Percentiles rank a stretch among this genome's conserved stretches.
These are phyloP conservation scores for Grammothele lineata DNA, from an alignment of 768 basidiomycete species.

Conservation along the genomic window DNA sequence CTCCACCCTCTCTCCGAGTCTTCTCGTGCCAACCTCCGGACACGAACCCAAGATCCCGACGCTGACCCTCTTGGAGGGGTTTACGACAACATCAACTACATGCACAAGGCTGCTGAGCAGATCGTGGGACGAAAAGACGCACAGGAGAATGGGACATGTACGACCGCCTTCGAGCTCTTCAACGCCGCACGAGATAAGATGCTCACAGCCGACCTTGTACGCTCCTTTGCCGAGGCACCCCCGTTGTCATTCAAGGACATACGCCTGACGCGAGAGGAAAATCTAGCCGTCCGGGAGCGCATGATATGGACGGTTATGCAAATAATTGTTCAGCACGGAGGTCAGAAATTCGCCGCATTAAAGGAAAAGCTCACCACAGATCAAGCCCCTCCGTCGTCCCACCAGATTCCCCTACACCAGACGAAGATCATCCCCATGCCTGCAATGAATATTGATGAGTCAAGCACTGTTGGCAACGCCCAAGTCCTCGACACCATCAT, in stretches of 20 bases:
- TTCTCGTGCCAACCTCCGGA: background rate
- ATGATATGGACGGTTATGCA: slow-evolving; percentile 25
- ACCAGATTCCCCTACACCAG: slow-evolving; percentile 26
- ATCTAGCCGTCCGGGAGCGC: slow-evolving; percentile 4
- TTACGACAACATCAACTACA: slow-evolving; percentile 38
- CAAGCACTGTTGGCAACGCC: slow-evolving; percentile 31
- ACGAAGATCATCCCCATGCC: slow-evolving; percentile 28
- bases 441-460: slow-evolving; percentile 35
- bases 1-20: slow-evolving; percentile 1
- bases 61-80: slow-evolving; percentile 12
- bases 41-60: background rate
- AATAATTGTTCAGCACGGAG: slow-evolving; percentile 28
- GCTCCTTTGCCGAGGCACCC: slow-evolving; percentile 19
- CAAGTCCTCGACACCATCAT: slow-evolving; percentile 29
- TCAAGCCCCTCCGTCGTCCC: background rate
- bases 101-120: slow-evolving; percentile 26
- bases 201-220: slow-evolving; percentile 12
- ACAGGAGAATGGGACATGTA: slow-evolving; percentile 35
- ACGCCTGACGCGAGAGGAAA: slow-evolving; percentile 20
- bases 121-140: slow-evolving; percentile 30
- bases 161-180: slow-evolving; percentile 26
- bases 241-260: slow-evolving; percentile 26
- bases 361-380: background rate
- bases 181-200: slow-evolving; percentile 23
- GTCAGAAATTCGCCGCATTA: slow-evolving; percentile 1